Evolutionary conservation across 139 green algal genomes (phyloP).

Genomic region (Chlorella sp.): DNA sequence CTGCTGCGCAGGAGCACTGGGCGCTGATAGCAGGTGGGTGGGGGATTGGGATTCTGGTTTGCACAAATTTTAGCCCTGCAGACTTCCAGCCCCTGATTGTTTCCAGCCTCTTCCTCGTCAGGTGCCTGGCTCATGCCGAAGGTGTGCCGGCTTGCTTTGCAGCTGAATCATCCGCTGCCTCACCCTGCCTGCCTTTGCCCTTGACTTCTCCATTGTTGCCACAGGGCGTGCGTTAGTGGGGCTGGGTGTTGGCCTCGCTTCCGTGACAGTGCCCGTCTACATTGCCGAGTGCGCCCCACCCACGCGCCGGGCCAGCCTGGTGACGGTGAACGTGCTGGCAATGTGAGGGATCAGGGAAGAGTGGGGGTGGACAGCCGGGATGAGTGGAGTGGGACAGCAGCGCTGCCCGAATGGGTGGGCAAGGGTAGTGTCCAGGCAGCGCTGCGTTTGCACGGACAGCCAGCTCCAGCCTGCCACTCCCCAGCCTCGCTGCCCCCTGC

Average conservation of each 20-base stretch:
- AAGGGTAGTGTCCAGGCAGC: no score
- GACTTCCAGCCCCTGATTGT: no score
- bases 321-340: constrained; percentile 74
- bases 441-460: no score
- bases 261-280: constrained; percentile 70
- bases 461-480: no score
- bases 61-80: no score
- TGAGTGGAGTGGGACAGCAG: no score
- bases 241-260: constrained; percentile 68
- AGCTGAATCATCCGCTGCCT: no score
- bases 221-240: constrained; percentile 65
- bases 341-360: constrained; percentile 35
- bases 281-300: constrained; percentile 65
- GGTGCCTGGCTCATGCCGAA: no score
- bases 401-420: no score
- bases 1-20: constrained; percentile 12
- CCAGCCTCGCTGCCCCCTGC: no score
- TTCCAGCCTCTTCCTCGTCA: no score
- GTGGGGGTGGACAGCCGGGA: background rate
- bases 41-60: background rate
- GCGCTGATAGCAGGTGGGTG: constrained; percentile 51
- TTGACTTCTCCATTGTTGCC: background rate
- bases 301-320: constrained; percentile 50
- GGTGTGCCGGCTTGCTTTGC: no score
- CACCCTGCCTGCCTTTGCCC: background rate